Base-by-base conservation (phyloP, 768 basidiomycete species). In the Lactifluus echinatus region DNA sequence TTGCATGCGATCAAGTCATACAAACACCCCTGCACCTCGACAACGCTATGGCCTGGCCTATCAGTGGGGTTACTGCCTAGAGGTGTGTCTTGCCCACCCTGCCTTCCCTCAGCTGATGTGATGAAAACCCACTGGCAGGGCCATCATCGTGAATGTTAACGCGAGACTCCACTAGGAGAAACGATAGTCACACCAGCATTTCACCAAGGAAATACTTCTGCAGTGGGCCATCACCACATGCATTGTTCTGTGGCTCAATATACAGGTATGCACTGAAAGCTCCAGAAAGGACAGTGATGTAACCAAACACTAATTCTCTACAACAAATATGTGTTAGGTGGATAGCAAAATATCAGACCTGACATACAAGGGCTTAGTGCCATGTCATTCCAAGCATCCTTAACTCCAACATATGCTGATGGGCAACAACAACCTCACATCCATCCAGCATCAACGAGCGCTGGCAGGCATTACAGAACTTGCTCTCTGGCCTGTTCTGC, bases 151-250 rank as follows among this genome's bases (percentile, higher is more conserved):
- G n/a, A n/a, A n/a, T n/a, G n/a, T 50, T 21, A 40, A 15, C 23
- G 28, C 14, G 45, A 45, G 0, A 21, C 17, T 6, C 28, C 19
- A 21, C 55, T 63, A 29, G n/a, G 50, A 39, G 62, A 44, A 19
- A 15, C 14, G 14, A 37, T 8, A 17, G 19, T 63, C 76, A 33
- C 55, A 83, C 83, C 85, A 96, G 87, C 66, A 85, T 92, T 76
- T 99, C 96, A 6, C 96, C 96, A 23, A 96, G 73, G 77, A 99
- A 99, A 74, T 99, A 98, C 71, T 95, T 92, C 66, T 92, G 87
- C 63, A 97, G 66, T 0, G 92, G 95, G 0, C 94, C 95, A 64
- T 93, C 82, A 0, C 93, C 94, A 23, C 67, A 75, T 0, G 71
- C 66, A 57, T 95, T 91, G 66, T 97, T 96, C 73, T 93, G 89